Conservation (phyloP, 2,329 filamentous ascomycete genomes). For the Botrytis tulipae region DNA sequence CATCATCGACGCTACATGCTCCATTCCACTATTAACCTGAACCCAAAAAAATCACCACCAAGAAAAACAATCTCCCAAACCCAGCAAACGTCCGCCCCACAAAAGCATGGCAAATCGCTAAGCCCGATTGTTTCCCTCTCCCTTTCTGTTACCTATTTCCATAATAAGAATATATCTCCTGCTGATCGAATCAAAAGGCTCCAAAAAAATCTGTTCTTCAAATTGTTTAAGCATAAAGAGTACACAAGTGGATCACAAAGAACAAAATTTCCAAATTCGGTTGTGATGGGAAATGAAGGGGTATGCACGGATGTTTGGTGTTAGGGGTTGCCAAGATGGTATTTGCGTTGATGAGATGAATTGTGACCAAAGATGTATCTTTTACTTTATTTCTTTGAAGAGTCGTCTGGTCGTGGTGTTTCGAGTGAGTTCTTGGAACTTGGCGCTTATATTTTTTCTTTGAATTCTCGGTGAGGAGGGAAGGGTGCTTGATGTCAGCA, state of each 20-base stretch:
- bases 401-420: not conserved
- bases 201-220: not conserved
- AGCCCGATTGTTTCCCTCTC: not conserved
- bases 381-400: not conserved
- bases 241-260: not conserved
- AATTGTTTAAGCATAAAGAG: not conserved
- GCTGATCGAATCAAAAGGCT: not conserved
- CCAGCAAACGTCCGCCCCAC: not conserved
- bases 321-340: not conserved
- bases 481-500: not conserved
- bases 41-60: not conserved
- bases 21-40: not conserved
- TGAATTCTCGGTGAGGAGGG: not conserved
- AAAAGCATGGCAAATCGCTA: not conserved
- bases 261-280: not conserved
- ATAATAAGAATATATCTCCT: not conserved
- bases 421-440: not conserved
- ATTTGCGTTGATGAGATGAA: not conserved
- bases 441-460: not conserved
- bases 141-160: not conserved
- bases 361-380: not conserved
- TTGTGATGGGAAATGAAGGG: constrained; percentile 7
- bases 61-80: not conserved
- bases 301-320: constrained; percentile 11
- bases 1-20: not conserved